Evolutionary conservation across 2,329 filamentous ascomycete species (phyloP).

Genomic region (Diaporthe nobilis): DNA sequence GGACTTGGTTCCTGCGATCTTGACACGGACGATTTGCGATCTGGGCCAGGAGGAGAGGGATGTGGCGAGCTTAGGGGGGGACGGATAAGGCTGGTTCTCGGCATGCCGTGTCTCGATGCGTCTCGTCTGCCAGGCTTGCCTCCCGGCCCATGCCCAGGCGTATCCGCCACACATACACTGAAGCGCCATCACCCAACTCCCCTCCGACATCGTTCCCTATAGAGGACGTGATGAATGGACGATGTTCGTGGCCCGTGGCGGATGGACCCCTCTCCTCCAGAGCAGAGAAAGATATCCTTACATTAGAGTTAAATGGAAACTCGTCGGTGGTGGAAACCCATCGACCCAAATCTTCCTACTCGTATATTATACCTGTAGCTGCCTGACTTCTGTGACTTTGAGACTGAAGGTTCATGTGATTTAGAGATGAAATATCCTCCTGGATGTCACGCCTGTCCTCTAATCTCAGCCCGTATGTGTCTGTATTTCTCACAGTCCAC

Average conservation of each 20-base stretch:
- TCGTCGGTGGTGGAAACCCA: background rate
- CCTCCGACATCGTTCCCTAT: background rate
- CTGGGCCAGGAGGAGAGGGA: background rate
- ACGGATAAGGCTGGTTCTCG: background rate
- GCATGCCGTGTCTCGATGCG: background rate
- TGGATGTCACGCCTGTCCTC: too few species aligned
- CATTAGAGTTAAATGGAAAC: background rate
- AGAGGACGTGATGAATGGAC: background rate
- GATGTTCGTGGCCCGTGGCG: background rate
- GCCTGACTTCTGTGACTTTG: too few species aligned
- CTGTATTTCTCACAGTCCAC: too few species aligned
- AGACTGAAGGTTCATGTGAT: background rate
- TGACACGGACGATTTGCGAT: too few species aligned
- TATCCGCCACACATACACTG: background rate
- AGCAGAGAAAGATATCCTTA: background rate
- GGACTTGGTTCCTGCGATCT: too few species aligned
- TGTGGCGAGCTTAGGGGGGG: background rate
- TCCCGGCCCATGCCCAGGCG: background rate
- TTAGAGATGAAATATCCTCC: too few species aligned
- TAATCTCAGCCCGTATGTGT: too few species aligned
- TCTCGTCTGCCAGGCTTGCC: background rate
- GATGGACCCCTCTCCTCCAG: background rate
- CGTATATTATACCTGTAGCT: background rate
- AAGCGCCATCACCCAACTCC: too few species aligned
- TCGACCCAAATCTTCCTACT: background rate